Evolutionary conservation across 2,329 filamentous ascomycete genomes (phyloP), one percentile per base, ranked within the genome.

Genomic region (Sporothrix variecibatus): DNA sequence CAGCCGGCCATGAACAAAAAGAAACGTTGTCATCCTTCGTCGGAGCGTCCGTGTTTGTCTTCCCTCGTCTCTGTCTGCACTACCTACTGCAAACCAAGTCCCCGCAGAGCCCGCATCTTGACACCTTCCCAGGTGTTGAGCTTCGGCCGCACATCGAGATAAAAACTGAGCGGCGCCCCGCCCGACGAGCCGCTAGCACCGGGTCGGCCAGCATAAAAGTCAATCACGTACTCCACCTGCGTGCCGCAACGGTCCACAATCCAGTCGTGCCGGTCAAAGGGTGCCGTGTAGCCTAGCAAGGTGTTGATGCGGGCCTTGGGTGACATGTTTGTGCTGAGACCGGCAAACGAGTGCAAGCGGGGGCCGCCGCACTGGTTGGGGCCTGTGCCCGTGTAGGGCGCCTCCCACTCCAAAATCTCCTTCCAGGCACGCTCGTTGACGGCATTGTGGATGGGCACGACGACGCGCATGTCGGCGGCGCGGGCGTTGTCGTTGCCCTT

Each of bases 231-330:
- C 79, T 98, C 96, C 68, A 99, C 85, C 79, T 89, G 90, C 26
- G 86, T 92, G 40, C 93, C 95, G 81, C 96, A 98, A 71, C 96
- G 88, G 83, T 99, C 95, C 49, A 99, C 92, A 31, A 98, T 91
- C 96, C 96, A 99, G 82, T 99, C 96, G 82, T 99, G 96, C 38
- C 96, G 87, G 83, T 99, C 96, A 82, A 99, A 99, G 1, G 96
- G 96, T 72, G 92, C 87, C 75, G 92, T 91, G 82, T 97, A 98
- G n/a, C 96, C 96, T 72, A 97, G 84, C 74, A 94, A 83, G 4
- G 91, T 93, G 82, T 97, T 97, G 77, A 96, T 82, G 74, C 95
- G 87, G 2, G 96, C 96, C 75, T 91, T 91, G 0, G 96, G 96
- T 3, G 93, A 96, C 85, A 98, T 85, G 75, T 85, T 85, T 17